phyloP scores from a whole-genome alignment of 1,139 yeast species.

The Arxiozyma slooffiae region DNA sequence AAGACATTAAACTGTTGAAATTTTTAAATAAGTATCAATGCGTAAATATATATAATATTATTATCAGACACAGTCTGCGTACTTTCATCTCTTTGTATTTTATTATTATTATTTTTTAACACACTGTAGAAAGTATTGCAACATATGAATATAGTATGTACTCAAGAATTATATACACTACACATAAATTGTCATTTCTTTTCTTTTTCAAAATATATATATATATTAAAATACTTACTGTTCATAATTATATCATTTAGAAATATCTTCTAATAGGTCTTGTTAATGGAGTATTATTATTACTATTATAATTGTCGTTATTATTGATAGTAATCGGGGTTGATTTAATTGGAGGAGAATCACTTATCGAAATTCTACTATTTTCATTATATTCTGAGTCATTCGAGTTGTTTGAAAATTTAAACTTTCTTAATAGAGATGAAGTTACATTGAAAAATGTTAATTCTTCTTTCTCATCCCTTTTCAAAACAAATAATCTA shows the following conservation, averaged over 20 bases:
- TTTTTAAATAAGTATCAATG: neutral
- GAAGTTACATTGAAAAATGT: slow-evolving; percentile 31
- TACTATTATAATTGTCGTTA: neutral
- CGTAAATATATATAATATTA: too few relatives aligned
- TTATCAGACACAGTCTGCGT: too few relatives aligned
- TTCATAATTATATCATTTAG: neutral
- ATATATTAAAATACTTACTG: neutral
- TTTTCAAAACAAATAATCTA: slow-evolving; percentile 49
- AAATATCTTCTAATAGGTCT: slow-evolving; percentile 3
- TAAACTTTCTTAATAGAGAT: slow-evolving; percentile 25
- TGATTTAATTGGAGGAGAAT: neutral
- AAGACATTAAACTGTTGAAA: slow-evolving; percentile 16
- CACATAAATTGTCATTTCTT: neutral
- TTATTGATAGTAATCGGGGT: neutral
- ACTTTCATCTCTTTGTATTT: too few relatives aligned
- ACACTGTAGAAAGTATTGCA: neutral
- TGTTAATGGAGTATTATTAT: neutral
- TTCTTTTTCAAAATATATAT: neutral
- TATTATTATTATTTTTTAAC: too few relatives aligned
- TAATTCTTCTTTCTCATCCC: slow-evolving; percentile 27
- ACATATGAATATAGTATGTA: too few relatives aligned
- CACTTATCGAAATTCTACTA: neutral
- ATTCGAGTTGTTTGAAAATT: slow-evolving; percentile 10
- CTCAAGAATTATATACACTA: neutral
- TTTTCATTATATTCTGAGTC: neutral